Evolutionary conservation across 2,329 filamentous ascomycete genomes (phyloP).

Genomic region (Emergomyces africanus): DNA sequence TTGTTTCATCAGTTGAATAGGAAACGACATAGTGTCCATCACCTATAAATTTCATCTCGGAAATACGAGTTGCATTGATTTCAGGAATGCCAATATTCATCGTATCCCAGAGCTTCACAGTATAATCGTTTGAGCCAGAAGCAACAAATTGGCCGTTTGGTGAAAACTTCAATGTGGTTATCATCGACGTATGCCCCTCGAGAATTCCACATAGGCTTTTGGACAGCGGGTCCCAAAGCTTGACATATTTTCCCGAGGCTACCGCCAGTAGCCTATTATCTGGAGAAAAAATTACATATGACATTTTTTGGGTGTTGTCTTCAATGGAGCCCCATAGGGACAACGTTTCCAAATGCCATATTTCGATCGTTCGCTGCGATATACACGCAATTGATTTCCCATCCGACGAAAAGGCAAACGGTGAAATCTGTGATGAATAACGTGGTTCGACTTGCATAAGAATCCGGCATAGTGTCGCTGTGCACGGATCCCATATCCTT

Average conservation of each 20-base stretch:
- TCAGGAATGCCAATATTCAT: not conserved
- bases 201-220: not conserved
- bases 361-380: not conserved
- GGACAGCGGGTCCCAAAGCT: not conserved
- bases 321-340: not conserved
- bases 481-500: conserved; percentile 5
- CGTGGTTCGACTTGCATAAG: not conserved
- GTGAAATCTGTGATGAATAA: not conserved
- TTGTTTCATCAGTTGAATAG: not conserved
- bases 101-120: conserved; percentile 3
- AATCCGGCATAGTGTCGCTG: not conserved
- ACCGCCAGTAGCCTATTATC: not conserved
- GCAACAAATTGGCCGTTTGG: conserved; percentile 3
- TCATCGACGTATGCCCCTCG: not conserved
- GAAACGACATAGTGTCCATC: not conserved
- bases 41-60: not conserved
- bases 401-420: not conserved
- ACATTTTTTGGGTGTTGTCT: not conserved
- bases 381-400: not conserved
- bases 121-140: conserved; percentile 6
- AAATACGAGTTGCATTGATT: not conserved
- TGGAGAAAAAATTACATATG: not conserved
- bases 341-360: not conserved
- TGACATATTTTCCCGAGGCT: not conserved
- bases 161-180: conserved; percentile 1